Evolutionary conservation across 768 basidiomycete species (phyloP).

Genomic region (Sporobolomyces pararoseus): DNA sequence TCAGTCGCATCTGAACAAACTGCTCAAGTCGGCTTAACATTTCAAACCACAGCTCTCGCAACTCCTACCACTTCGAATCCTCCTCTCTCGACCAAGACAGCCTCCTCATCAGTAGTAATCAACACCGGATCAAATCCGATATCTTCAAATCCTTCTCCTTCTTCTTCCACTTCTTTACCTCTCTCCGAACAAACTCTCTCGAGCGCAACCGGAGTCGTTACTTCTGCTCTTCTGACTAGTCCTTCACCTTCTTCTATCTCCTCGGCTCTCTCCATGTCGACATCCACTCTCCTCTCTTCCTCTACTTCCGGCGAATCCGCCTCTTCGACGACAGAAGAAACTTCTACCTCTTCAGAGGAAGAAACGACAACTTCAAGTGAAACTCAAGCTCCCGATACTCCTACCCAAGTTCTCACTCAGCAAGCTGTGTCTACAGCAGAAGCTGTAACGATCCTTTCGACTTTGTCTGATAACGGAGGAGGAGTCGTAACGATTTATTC

Average conservation of each 20-base stretch:
- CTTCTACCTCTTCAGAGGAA: too few relatives aligned
- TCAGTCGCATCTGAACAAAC: background rate
- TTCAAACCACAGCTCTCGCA: background rate
- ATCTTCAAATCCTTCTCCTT: background rate
- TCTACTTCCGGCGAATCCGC: background rate
- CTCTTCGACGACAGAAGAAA: too few relatives aligned
- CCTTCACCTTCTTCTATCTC: background rate
- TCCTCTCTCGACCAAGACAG: background rate
- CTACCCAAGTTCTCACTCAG: background rate
- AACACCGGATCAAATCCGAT: background rate
- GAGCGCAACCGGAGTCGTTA: background rate
- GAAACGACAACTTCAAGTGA: background rate
- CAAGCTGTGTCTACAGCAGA: conserved; percentile 8
- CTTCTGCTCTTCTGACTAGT: background rate
- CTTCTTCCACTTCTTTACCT: background rate
- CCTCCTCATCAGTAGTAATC: background rate
- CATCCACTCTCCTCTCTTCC: too few relatives aligned
- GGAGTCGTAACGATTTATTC: conserved; percentile 11
- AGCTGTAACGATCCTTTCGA: conserved; percentile 7
- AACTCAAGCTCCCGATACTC: too few relatives aligned
- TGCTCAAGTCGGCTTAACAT: background rate
- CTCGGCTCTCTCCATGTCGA: background rate
- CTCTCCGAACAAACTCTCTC: background rate
- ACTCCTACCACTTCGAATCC: background rate
- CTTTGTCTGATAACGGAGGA: background rate